Percentiles rank a stretch among this genome's conserved stretches.
Conservation (phyloP, 2,329 filamentous ascomycete genomes). For the Phaeomoniella chlamydospora region DNA sequence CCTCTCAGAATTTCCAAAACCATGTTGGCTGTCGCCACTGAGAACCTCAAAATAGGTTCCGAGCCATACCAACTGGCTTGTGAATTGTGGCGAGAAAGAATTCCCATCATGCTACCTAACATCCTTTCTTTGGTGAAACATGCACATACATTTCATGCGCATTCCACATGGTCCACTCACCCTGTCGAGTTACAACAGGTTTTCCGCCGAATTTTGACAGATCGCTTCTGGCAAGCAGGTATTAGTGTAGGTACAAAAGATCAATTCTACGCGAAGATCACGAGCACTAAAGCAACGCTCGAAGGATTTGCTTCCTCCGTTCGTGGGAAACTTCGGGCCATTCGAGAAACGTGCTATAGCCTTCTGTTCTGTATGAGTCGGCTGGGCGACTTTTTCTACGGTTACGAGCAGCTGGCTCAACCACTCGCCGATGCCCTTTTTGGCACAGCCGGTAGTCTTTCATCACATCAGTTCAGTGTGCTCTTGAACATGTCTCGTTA, state of each 20-base stretch:
- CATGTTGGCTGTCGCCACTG: conserved; percentile 82
- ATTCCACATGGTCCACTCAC: conserved; percentile 66
- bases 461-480: conserved; percentile 88
- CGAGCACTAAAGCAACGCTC: conserved; percentile 74
- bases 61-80: conserved; percentile 61
- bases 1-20: conserved; percentile 81
- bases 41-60: conserved; percentile 65
- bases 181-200: conserved; percentile 62
- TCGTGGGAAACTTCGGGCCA: conserved; percentile 72
- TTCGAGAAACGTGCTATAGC: conserved; percentile 86
- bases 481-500: conserved; percentile 77
- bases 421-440: conserved; percentile 77
- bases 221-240: conserved; percentile 95
- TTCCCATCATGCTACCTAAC: conserved; percentile 71
- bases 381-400: conserved; percentile 78
- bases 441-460: conserved; percentile 65
- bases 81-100: conserved; percentile 69
- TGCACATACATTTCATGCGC: conserved; percentile 83
- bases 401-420: conserved; percentile 67
- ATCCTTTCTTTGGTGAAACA: conserved; percentile 74
- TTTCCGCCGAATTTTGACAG: conserved; percentile 72
- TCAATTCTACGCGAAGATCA: conserved; percentile 86
- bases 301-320: conserved; percentile 93
- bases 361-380: conserved; percentile 88
- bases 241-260: conserved; percentile 93